Base-by-base conservation (phyloP, 2,329 filamentous ascomycete genomes). In the Pyrenochaeta sp. region DNA sequence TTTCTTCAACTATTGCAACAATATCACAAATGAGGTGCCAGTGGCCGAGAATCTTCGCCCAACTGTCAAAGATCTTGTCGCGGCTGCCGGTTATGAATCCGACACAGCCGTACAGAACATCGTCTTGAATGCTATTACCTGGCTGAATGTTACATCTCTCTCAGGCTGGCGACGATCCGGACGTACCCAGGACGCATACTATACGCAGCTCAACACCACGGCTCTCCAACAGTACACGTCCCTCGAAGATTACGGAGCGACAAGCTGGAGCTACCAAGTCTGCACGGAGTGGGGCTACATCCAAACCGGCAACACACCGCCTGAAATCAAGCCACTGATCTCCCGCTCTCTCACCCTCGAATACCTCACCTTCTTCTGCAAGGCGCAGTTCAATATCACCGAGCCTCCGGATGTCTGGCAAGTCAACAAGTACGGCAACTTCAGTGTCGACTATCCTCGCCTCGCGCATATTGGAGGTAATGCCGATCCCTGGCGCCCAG, bases 391-490 rank as follows among this genome's bases (percentile, higher is more conserved):
- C 77, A 86, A 87, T 71, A 84, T 92, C 61, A 83, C 80, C 0
- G 68, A 74, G 0, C 81, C 80, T 0, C 81, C 90, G 0, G 76
- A 91, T 37, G 72, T 86, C 0, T 77, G 83, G 1, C 75, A 76
- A 1, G 84, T 94, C 68, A 94, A 95, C 76, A 84, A 86, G 62
- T 86, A 88, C 52, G 90, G 90, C 28, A 88, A 84, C 9, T 88
- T 85, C 68, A 74, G 81, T 65, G 86, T 94, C 57, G 80, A 81
- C 31, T 91, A 90, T 63, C 81, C 86, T 1, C 85, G 90, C 2
- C 80, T 96, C 0, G 90, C 90, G 3, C 80, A 89, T 34, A 76
- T 96, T 26, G 89, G 91, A 50, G 90, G 90, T 19, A 81, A 89
- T 51, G 82, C 83, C 42, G 90, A 95, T 63, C 89, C 90, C 0